These are phyloP conservation scores for Diphasiastrum complanatum DNA, from an alignment of 83 land plant genomes.

Conservation along the genomic window DNA sequence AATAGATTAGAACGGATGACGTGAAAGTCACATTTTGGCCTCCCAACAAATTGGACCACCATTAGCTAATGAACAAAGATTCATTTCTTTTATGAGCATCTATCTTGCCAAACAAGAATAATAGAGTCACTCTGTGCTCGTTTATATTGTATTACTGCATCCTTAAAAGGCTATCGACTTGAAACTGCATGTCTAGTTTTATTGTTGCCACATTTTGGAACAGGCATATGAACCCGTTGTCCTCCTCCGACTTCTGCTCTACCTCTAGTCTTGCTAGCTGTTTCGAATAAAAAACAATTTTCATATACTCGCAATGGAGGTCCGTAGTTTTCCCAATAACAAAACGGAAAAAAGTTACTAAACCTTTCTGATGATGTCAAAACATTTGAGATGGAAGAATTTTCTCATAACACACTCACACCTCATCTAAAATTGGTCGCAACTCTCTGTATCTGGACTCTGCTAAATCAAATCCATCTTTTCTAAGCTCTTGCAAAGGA, in stretches of 20 bases:
- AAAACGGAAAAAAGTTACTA: neutral
- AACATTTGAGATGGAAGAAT: neutral
- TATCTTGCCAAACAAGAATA: too few relatives aligned
- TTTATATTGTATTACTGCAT: too few relatives aligned
- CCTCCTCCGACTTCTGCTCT: slow-evolving; percentile 96
- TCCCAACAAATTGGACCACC: too few relatives aligned
- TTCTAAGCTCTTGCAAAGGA: slow-evolving; percentile 83
- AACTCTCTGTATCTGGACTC: slow-evolving; percentile 85
- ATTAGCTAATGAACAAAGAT: too few relatives aligned
- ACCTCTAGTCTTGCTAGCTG: slow-evolving; percentile 84
- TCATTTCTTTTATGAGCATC: too few relatives aligned
- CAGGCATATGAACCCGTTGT: slow-evolving; percentile 48
- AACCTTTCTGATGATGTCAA: neutral
- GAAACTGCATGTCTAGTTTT: slow-evolving; percentile 30
- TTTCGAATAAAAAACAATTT: neutral
- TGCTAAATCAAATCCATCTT: slow-evolving; percentile 99
- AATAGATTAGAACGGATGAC: too few relatives aligned
- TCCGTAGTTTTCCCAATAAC: neutral
- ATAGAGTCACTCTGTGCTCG: too few relatives aligned
- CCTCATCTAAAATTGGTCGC: slow-evolving; percentile 96
- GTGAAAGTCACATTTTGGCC: too few relatives aligned
- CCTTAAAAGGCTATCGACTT: too few relatives aligned
- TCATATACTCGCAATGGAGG: neutral
- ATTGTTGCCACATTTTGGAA: slow-evolving; percentile 51
- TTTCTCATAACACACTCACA: slow-evolving; percentile 28